Base-by-base conservation (phyloP, 805 yeast genomes). In the Nakazawaea laoshanensis region DNA sequence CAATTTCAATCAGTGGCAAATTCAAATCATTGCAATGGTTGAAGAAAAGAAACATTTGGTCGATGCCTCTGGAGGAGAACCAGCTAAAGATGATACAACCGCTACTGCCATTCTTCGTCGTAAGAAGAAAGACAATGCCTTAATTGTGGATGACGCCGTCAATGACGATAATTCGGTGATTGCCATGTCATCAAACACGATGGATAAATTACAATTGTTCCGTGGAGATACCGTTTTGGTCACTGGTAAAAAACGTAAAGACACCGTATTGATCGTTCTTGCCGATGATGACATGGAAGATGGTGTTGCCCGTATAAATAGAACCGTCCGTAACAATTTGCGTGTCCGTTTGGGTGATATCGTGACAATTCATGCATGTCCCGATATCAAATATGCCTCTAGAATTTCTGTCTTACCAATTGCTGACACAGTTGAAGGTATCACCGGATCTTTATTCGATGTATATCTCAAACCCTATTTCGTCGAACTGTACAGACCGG, bases 401-500 rank as follows among this genome's bases (percentile, higher is more conserved):
- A 75, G 97, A 60, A 89, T 92, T 50, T 81, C 95, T 8, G 95
- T 89, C 29, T 67, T 92, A 59, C 98, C 99, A 37, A 84, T 92
- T 53, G 95, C 96, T 40, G 98, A 92, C 54, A 88, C 98, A 35
- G 89, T 92, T 45, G 98, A 92, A 64, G 98, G 98, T 42, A 70
- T 92, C 40, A 92, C 96, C 11, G 98, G 98, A 42, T 86, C 95
- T 7, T 66, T 92, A 46, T 92, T 92, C 48, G 99, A 92, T 52
- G 95, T 88, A 16, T 92, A 81, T 65, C 72, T 92, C 57, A 92
- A 92, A 65, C 98, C 98, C 25, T 92, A 92, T 65, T 92, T 92
- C 55, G 96, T 92, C 28, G 99, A 92, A 63, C 96, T 98, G 37
- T 92, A 92, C 63, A 80, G 98, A 63, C 98, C 98, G 4, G 96